phyloP scores from a whole-genome alignment of 805 yeast species.

The Gaillardinia entomophila region DNA sequence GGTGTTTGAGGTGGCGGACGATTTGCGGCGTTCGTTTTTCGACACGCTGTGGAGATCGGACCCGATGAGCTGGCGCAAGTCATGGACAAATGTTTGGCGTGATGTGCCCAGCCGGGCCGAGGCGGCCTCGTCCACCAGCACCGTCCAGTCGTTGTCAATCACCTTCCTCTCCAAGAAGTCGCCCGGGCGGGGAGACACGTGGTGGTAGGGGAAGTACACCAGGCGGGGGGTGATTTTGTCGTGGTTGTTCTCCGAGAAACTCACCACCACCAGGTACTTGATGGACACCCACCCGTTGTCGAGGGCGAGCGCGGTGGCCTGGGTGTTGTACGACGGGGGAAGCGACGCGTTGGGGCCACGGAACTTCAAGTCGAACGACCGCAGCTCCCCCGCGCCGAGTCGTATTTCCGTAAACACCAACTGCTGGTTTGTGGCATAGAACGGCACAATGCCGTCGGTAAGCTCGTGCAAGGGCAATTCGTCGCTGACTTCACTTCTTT shows the following conservation, averaged over 20 bases:
- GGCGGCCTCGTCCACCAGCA: conserved; percentile 3
- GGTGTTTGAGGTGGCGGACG: conserved; percentile 4
- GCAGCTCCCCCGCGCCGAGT: conserved; percentile 11
- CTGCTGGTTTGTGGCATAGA: conserved; percentile 34
- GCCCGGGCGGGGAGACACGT: conserved; percentile 21
- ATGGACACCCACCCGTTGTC: conserved; percentile 36
- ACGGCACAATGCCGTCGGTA: conserved; percentile 29
- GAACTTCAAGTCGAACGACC: conserved; percentile 17
- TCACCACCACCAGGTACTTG: conserved; percentile 30
- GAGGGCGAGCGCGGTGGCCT: conserved; percentile 34
- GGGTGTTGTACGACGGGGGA: conserved; percentile 38
- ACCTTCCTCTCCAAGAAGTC: conserved; percentile 17
- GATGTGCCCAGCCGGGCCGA: conserved; percentile 1
- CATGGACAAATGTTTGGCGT: conserved; percentile 19
- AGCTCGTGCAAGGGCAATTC: conserved; percentile 17
- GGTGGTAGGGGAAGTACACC: conserved; percentile 32
- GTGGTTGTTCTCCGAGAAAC: conserved; percentile 16
- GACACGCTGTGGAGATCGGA: conserved; percentile 30
- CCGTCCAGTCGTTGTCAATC: conserved; percentile 26
- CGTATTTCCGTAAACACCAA: conserved; percentile 29
- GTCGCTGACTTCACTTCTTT: conserved; percentile 1
- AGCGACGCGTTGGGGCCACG: conserved; percentile 14
- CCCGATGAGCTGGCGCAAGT: conserved; percentile 25
- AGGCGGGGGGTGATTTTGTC: conserved; percentile 12
- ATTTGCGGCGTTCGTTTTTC: conserved; percentile 22